Percentiles rank a stretch among this genome's conserved stretches.
These are phyloP conservation scores for Colletotrichum lindemuthianum DNA, from an alignment of 2,329 filamentous ascomycete species.

Conservation along the genomic window DNA sequence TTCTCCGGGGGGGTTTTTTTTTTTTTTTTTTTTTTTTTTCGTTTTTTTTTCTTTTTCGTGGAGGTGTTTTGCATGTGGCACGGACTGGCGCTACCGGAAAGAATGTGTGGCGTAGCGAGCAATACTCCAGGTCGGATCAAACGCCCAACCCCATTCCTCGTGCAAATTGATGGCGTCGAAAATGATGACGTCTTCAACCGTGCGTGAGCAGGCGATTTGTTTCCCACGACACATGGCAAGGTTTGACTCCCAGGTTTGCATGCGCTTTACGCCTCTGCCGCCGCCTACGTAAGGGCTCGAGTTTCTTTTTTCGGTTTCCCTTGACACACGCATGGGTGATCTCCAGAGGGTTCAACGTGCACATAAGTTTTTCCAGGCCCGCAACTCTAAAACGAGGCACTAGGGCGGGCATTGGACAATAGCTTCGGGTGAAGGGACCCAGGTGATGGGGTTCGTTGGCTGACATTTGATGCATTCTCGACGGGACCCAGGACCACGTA, in stretches of 20 bases:
- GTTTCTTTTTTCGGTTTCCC: slow-evolving; percentile 6
- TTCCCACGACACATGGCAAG: too few relatives aligned
- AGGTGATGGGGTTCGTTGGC: neutral
- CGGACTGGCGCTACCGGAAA: neutral
- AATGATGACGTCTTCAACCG: too few relatives aligned
- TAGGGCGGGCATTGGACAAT: too few relatives aligned
- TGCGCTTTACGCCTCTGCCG: too few relatives aligned
- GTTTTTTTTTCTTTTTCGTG: neutral
- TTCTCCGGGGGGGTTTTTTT: too few relatives aligned
- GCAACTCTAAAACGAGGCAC: slow-evolving; percentile 25
- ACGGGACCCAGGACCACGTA: neutral
- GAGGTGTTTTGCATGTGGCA: neutral
- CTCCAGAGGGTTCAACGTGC: slow-evolving; percentile 18
- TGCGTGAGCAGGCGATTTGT: too few relatives aligned
- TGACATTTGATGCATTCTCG: neutral
- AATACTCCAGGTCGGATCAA: neutral
- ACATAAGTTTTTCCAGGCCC: slow-evolving; percentile 20
- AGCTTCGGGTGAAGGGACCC: neutral
- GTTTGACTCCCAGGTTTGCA: too few relatives aligned
- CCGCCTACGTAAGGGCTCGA: too few relatives aligned
- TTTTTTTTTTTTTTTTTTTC: neutral
- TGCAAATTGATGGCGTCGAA: too few relatives aligned
- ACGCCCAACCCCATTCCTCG: neutral
- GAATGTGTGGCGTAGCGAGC: neutral
- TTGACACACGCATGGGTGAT: slow-evolving; percentile 31